These are phyloP conservation scores for Apiotrichum gracile DNA, from an alignment of 1,284 basidiomycete species.

Conservation along the genomic window DNA sequence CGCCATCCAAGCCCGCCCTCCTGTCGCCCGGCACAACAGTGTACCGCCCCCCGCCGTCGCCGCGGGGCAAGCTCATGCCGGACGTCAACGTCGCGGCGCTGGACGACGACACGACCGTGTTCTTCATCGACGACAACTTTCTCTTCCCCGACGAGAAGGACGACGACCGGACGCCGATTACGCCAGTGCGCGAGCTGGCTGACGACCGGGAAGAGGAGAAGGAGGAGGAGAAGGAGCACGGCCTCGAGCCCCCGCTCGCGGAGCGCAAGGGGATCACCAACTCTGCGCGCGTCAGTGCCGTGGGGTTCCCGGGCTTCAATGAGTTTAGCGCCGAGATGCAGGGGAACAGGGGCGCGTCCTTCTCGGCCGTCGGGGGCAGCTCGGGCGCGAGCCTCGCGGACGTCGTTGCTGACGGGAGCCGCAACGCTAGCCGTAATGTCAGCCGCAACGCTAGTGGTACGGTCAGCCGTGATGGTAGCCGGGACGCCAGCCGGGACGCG, in stretches of 20 bases:
- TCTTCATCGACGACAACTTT: constrained; percentile 15
- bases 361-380: background rate
- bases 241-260: too few relatives aligned
- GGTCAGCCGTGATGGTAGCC: too few relatives aligned
- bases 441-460: too few relatives aligned
- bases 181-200: background rate
- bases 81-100: constrained; percentile 8
- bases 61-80: background rate
- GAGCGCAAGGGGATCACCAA: too few relatives aligned
- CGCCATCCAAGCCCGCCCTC: background rate
- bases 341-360: background rate
- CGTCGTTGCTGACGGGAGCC: background rate
- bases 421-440: too few relatives aligned
- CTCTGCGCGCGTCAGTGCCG: too few relatives aligned
- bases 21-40: background rate
- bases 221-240: too few relatives aligned
- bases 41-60: background rate
- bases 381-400: background rate
- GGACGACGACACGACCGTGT: constrained; percentile 13
- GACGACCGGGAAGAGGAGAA: too few relatives aligned
- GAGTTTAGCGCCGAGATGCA: too few relatives aligned
- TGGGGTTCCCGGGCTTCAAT: background rate
- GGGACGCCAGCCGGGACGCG: too few relatives aligned
- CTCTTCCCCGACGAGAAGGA: background rate
- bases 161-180: background rate